Base-by-base conservation (phyloP, 768 basidiomycete genomes). In the Flagelloscypha sp. region DNA sequence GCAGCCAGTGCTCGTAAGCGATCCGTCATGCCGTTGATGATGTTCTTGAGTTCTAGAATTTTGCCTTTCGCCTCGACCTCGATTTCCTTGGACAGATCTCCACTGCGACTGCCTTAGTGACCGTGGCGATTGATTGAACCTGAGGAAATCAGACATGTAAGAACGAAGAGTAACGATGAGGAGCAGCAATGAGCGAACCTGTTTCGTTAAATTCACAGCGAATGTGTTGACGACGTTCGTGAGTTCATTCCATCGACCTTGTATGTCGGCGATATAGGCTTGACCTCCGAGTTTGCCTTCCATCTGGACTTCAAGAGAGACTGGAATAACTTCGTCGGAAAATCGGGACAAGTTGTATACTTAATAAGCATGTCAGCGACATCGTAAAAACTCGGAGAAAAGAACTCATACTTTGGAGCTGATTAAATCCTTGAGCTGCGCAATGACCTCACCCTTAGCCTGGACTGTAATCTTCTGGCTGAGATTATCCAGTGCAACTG, bases 81-180 rank as follows among this genome's bases (percentile, higher is more conserved):
- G 48, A 97, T 93, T 54, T 85, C 87, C 56, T 86, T 86, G 33
- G 76, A 80, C 50, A 76, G 53, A 45, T 82, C 79, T 31, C 79
- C 79, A 69, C 58, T 1, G 79, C 79, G 50, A 80, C 77, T 5
- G 74, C 74, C 40, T 73, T 76, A 7, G 74, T 76, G 49, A 76
- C 74, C 41, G 60, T 66, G 30, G 72, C 72, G 51, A 74, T 74
- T 29, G 30, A 55, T 50, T 27, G 53, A 8, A 72, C 70, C 43
- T 72, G 70, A 36, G 53, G 64, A 32, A n/a, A n/a, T n/a, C n/a
- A n/a, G n/a, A n/a, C n/a, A n/a, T n/a, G 18, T 20, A 20, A 33
- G n/a, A n/a, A n/a, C n/a, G n/a, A n/a, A n/a, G 37, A 77, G 73
- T 22, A 59, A 61, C 20, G 71, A 73, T 40, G 72, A 72, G 31